Conservation (phyloP, 1,139 yeast genomes). For the Hyphopichia khmerensis region DNA sequence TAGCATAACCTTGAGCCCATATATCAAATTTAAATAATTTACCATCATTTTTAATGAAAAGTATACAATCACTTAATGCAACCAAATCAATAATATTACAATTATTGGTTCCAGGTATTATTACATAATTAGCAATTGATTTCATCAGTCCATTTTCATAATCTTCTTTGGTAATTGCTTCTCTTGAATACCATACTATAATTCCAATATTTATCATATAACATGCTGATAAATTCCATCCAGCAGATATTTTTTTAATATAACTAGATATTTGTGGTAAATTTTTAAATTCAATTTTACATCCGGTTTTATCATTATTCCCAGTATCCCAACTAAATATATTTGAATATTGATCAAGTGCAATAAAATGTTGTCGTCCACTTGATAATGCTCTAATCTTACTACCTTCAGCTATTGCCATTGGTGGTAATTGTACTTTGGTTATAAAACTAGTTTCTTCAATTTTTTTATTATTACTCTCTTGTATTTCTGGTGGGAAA, state of each 20-base stretch:
- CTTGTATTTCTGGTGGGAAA: slow-evolving; percentile 7
- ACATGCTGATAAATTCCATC: slow-evolving; percentile 66
- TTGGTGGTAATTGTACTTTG: slow-evolving; percentile 23
- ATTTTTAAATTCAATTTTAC: slow-evolving; percentile 41
- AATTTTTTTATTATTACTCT: slow-evolving; percentile 7
- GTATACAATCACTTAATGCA: slow-evolving; percentile 50
- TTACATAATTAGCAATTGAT: slow-evolving; percentile 35
- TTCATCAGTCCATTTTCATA: slow-evolving; percentile 16
- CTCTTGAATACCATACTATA: slow-evolving; percentile 58
- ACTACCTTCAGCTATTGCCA: slow-evolving; percentile 9
- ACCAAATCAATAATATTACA: slow-evolving; percentile 52
- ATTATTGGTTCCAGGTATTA: slow-evolving; percentile 36
- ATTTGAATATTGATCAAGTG: slow-evolving; percentile 50
- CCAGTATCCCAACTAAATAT: slow-evolving; percentile 68
- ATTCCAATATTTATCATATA: slow-evolving; percentile 53
- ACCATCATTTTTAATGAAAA: slow-evolving; percentile 50
- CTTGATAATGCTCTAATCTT: slow-evolving; percentile 53
- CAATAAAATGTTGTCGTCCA: slow-evolving; percentile 68
- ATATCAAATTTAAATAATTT: slow-evolving; percentile 41
- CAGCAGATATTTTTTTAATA: slow-evolving; percentile 56
- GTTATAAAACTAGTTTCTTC: slow-evolving; percentile 31
- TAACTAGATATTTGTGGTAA: slow-evolving; percentile 3
- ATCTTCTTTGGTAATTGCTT: slow-evolving; percentile 23
- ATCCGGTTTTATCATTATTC: slow-evolving; percentile 42
- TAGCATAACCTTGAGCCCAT: slow-evolving; percentile 7